Evolutionary conservation across 805 yeast species (phyloP), one percentile per base, ranked within the genome.

Genomic region (Yarrowia keelungensis): DNA sequence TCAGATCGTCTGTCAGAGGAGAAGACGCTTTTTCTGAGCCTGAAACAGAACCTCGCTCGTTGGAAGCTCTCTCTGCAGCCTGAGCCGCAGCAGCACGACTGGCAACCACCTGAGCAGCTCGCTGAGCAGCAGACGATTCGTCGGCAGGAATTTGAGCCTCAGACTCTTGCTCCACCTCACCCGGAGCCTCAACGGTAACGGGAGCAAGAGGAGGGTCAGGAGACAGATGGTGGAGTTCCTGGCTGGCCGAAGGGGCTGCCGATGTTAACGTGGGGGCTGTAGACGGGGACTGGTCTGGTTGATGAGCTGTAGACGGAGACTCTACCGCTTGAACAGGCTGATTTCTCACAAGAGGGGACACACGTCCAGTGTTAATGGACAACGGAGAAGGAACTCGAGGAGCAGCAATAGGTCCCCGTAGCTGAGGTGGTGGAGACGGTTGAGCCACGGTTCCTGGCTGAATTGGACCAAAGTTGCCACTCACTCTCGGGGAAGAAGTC

Each of bases 181-280:
- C 15, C 3, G 56, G 42, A 9, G 42, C 22, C 43, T 51, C 58
- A 4, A 51, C 58, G 9, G 58, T 36, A 16, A 51, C 43, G 14
- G 58, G 58, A 36, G 58, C 58, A 12, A 51, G 22, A 4, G 43
- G 32, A 7, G 58, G 58, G 4, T 51, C 58, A 12, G 58, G 10
- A 9, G 58, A 11, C 11, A 51, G 9, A 1, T 51, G 42, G 15
- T 16, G 8, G 11, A 51, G 43, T 5, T 51, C 58, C 32, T 51
- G n/a, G 9, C 10, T 51, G 32, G 43, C 43, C 12, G 39, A 10
- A 8, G 39, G 39, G 8, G 12, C 39, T 38, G 39, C 12, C 3
- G 39, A 19, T 5, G 49, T 49, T 22, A 49, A 14, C 3, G 54
- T 49, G 5, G 54, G 54, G 3, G 54, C 54, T 15, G 9, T 10